Evolutionary conservation across 169 alveolate genomes (phyloP).

Genomic region (Eimeria brunetti): DNA sequence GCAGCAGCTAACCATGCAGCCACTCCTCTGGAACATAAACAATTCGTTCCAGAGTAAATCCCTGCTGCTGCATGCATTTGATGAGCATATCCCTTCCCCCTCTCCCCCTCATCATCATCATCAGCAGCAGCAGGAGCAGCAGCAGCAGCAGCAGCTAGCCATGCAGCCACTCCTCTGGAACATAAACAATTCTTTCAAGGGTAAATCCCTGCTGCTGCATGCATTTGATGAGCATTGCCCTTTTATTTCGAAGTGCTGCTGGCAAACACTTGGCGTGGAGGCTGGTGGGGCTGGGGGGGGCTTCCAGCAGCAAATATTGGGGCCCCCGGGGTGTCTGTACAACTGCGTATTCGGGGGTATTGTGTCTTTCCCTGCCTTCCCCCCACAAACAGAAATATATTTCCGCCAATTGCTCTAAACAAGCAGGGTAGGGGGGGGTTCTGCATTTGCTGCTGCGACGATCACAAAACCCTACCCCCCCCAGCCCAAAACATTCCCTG

Average conservation of each 20-base stretch:
- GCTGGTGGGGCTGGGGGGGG: conserved; percentile 12
- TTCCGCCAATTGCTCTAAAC: not conserved
- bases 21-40: conserved; percentile 13
- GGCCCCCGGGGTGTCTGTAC: not conserved
- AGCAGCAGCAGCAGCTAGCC: not conserved
- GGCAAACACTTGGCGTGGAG: conserved; percentile 43
- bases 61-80: not conserved
- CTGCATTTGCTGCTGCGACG: conserved; percentile 8
- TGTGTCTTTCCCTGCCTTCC: conserved; percentile 24
- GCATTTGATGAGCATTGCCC: conserved; percentile 35
- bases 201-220: conserved; percentile 36
- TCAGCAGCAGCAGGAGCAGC: no score
- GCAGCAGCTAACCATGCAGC: not conserved
- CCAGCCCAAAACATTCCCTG: conserved; percentile 39
- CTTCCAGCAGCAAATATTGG: conserved; percentile 23
- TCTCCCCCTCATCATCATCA: no score
- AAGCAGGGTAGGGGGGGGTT: conserved; percentile 38
- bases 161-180: conserved; percentile 26
- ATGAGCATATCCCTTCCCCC: not conserved
- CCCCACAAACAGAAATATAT: conserved; percentile 23
- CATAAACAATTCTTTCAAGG: conserved; percentile 18
- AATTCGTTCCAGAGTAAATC: conserved; percentile 19
- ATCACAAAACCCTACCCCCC: conserved; percentile 48
- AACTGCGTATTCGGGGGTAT: not conserved
- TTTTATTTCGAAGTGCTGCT: not conserved